Base-by-base conservation (phyloP, 2,329 filamentous ascomycete genomes). In the Zymoseptoria tritici region DNA sequence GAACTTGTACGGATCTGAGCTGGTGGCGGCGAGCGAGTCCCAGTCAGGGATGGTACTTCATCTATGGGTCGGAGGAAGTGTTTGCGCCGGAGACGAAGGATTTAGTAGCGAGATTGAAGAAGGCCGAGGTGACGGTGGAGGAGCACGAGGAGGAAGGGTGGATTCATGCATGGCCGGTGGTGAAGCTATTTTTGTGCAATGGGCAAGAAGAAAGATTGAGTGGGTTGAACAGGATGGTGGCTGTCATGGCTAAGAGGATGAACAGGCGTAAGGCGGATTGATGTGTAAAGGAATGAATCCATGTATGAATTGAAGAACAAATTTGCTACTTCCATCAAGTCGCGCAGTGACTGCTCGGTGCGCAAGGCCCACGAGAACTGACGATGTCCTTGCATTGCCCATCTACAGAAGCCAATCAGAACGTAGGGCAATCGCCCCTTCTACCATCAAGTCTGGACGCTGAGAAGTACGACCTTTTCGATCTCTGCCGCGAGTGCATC, bases 141-240 rank as follows among this genome's bases (percentile, higher is more conserved):
- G 79, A 79, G 58, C 78, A 83, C 67, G 83, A 84, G 68, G 85
- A 89, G 65, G 75, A 79, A 26, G 86, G 83, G 13, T 86, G 84
- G 2, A 86, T 94, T 60, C 90, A 95, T 73, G 90, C 87, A 9
- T 95, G 90, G 91, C 89, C 90, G 0, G 86, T 95, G 20, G 88
- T 87, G 9, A 78, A 78, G 62, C 69, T 85, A 19, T 86, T 85
- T 69, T 67, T 85, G 21, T 79, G 79, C 7, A 76, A 78, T 58
- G 76, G 72, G 6, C 74, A 73, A 56, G 73, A 76, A 7, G 77
- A 79, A 60, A 69, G 81, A 56, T 67, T 80, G 56, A 73, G 76
- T 61, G 81, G 81, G 3, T 60, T 83, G 54, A 73, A 73, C 55
- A 71, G 75, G 50, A 77, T 81, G 57, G 77, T 77, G 9, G 67